Conservation (phyloP, 768 basidiomycete genomes). For the Saitozyma sp. region DNA sequence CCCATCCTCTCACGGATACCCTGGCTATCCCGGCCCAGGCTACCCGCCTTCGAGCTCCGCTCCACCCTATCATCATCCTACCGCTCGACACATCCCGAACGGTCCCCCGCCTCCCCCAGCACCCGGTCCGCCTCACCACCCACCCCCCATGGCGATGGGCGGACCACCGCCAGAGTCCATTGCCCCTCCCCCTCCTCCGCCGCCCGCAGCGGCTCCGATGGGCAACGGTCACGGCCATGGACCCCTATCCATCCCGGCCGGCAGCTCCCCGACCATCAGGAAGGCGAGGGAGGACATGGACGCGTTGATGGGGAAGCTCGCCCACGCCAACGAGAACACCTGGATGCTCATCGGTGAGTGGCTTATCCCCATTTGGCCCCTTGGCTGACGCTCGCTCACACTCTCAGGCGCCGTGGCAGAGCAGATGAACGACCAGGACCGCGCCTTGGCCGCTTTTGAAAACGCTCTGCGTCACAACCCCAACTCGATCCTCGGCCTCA, state of each 20-base stretch:
- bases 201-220: constrained; percentile 5
- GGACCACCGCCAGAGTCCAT: constrained; percentile 24
- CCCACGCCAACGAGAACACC: constrained; percentile 86
- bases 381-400: background rate
- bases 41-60: constrained; percentile 2
- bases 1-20: background rate
- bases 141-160: constrained; percentile 18
- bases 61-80: constrained; percentile 16
- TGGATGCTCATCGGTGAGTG: constrained; percentile 85
- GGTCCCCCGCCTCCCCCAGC: constrained; percentile 12
- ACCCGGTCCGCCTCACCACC: background rate
- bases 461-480: constrained; percentile 94
- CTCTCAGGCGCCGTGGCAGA: constrained; percentile 84
- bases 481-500: constrained; percentile 81
- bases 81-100: constrained; percentile 25
- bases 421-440: constrained; percentile 86
- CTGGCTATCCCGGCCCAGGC: constrained; percentile 5
- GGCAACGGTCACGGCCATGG: constrained; percentile 31
- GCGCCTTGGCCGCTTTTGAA: constrained; percentile 90
- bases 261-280: constrained; percentile 14
- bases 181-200: constrained; percentile 1
- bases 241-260: constrained; percentile 1
- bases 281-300: constrained; percentile 44
- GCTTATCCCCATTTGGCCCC: background rate
- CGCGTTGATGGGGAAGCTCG: constrained; percentile 60